Conservation (phyloP, 2,329 filamentous ascomycete species). For the Alternaria rosae region DNA sequence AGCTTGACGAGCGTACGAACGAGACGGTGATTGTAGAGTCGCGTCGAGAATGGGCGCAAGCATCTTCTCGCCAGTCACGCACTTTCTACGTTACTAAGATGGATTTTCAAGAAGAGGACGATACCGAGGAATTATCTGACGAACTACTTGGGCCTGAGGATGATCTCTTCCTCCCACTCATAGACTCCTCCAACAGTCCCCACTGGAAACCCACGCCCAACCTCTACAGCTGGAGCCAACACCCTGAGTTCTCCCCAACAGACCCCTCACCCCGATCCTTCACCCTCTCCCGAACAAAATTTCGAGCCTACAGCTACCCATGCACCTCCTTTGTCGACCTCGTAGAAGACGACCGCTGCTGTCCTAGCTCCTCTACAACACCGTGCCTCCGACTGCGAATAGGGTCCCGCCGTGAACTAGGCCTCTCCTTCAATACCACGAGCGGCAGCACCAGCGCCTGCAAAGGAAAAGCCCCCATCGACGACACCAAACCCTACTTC, state of each 20-base stretch:
- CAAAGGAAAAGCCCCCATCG: conserved; percentile 14
- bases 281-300: conserved; percentile 62
- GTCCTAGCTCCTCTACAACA: conserved; percentile 32
- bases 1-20: conserved; percentile 66
- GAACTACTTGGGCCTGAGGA: conserved; percentile 33
- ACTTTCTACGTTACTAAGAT: conserved; percentile 70
- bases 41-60: conserved; percentile 70
- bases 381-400: conserved; percentile 60
- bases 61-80: conserved; percentile 64
- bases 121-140: conserved; percentile 5
- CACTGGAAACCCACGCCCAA: conserved; percentile 48
- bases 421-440: conserved; percentile 18
- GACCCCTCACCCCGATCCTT: conserved; percentile 53
- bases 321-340: conserved; percentile 67
- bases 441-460: neutral
- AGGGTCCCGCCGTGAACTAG: conserved; percentile 53
- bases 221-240: conserved; percentile 56
- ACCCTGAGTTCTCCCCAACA: conserved; percentile 57
- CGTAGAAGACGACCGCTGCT: conserved; percentile 59
- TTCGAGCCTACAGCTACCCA: conserved; percentile 63
- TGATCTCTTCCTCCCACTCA: conserved; percentile 35
- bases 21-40: conserved; percentile 70
- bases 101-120: conserved; percentile 44
- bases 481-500: conserved; percentile 4
- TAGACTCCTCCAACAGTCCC: conserved; percentile 46